These are phyloP conservation scores for Pisolithus marmoratus DNA, from an alignment of 768 basidiomycete species.

Conservation along the genomic window DNA sequence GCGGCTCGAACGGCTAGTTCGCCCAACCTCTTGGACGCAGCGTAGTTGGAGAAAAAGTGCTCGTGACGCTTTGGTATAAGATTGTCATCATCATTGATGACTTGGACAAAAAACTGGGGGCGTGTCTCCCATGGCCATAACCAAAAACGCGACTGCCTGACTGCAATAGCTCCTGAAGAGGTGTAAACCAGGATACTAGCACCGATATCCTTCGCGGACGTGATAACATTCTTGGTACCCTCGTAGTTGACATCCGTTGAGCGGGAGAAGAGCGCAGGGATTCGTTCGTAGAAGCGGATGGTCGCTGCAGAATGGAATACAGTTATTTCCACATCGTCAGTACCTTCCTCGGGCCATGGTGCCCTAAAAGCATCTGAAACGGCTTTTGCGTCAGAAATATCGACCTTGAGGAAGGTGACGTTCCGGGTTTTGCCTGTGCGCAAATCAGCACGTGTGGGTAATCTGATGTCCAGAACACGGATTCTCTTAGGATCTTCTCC, in stretches of 20 bases:
- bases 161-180: conserved; percentile 62
- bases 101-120: conserved; percentile 55
- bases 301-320: conserved; percentile 75
- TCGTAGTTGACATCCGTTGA: conserved; percentile 60
- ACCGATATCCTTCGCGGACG: conserved; percentile 49
- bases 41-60: conserved; percentile 76
- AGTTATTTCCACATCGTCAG: conserved; percentile 37
- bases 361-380: conserved; percentile 57
- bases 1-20: conserved; percentile 45
- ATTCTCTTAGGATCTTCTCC: conserved; percentile 66
- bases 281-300: conserved; percentile 74
- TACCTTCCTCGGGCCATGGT: conserved; percentile 46
- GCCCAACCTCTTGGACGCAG: conserved; percentile 55
- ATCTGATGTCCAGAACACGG: conserved; percentile 61
- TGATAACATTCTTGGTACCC: conserved; percentile 64
- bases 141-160: conserved; percentile 55
- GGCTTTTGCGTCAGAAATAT: conserved; percentile 49
- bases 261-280: conserved; percentile 40
- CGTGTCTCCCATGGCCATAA: conserved; percentile 72
- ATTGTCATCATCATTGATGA: conserved; percentile 55
- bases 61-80: conserved; percentile 47
- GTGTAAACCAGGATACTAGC: conserved; percentile 62
- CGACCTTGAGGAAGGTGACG: conserved; percentile 52
- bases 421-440: conserved; percentile 44
- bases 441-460: conserved; percentile 54